These are phyloP conservation scores for Begonia loranthoides DNA, from an alignment of 306 rosid species.

Conservation along the genomic window DNA sequence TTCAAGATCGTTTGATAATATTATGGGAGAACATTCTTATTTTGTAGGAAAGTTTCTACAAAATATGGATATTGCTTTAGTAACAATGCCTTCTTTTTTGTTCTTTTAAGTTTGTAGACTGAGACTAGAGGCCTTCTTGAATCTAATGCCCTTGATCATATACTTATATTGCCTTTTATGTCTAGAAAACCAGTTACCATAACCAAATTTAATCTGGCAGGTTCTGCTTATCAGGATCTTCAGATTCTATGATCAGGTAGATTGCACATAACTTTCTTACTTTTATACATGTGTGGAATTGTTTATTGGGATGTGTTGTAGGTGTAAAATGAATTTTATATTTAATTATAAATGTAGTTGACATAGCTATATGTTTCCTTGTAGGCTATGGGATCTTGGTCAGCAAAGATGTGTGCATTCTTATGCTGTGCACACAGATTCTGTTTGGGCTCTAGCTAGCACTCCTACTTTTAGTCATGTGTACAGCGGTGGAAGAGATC, in stretches of 20 bases:
- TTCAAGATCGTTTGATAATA: too few relatives aligned
- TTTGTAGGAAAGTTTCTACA: too few relatives aligned
- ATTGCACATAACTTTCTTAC: slow-evolving; percentile 4
- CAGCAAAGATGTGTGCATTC: slow-evolving; percentile 97
- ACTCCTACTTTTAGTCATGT: slow-evolving; percentile 90
- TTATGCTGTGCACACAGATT: slow-evolving; percentile 97
- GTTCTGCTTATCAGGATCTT: slow-evolving; percentile 92
- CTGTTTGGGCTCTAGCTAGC: slow-evolving; percentile 99
- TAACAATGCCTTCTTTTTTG: too few relatives aligned
- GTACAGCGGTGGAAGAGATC: slow-evolving; percentile 96
- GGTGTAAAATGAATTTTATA: not conserved
- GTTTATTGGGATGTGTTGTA: not conserved
- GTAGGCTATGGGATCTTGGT: slow-evolving; percentile 97
- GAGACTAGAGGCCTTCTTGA: not conserved
- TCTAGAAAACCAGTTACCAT: slow-evolving; percentile 6
- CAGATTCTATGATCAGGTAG: slow-evolving; percentile 99
- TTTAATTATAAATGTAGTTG: not conserved
- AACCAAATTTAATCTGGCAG: slow-evolving; percentile 29
- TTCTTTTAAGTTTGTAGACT: too few relatives aligned
- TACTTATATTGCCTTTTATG: not conserved
- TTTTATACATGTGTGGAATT: not conserved
- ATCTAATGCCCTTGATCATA: not conserved
- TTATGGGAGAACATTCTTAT: too few relatives aligned
- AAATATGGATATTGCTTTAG: too few relatives aligned
- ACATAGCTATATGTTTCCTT: slow-evolving; percentile 16